phyloP scores from a whole-genome alignment of 345 rosid species.

The Eutrema japonicum region DNA sequence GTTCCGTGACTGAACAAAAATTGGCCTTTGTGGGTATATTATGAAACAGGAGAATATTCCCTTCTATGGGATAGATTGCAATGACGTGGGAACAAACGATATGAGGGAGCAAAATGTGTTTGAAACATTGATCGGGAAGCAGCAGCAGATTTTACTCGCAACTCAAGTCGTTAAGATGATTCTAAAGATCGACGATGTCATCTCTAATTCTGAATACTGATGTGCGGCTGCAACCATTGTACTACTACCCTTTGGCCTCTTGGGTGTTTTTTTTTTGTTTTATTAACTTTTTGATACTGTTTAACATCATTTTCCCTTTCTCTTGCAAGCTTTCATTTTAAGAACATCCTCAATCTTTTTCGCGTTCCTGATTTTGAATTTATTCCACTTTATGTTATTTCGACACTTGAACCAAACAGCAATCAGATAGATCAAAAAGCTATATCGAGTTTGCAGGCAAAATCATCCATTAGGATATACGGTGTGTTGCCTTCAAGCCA shows the following conservation, averaged over 20 bases:
- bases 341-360: conserved; percentile 16
- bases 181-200: conserved; percentile 92
- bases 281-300: conserved; percentile 21
- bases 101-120: conserved; percentile 91
- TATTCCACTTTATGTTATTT: background rate
- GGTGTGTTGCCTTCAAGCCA: background rate
- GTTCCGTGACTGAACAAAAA: background rate
- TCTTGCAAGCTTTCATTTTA: conserved; percentile 21
- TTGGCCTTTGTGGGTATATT: background rate
- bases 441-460: background rate
- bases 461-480: background rate
- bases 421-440: background rate
- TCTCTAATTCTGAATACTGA: conserved; percentile 79
- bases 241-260: background rate
- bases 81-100: conserved; percentile 93
- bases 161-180: conserved; percentile 99
- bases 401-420: background rate
- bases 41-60: conserved; percentile 76
- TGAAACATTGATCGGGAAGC: conserved; percentile 95
- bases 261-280: conserved; percentile 6
- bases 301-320: background rate
- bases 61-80: conserved; percentile 86
- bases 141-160: conserved; percentile 96
- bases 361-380: background rate
- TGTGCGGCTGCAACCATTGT: background rate